Evolutionary conservation across 371 early-diverging fungal genomes (phyloP).

Genomic region (Rhizopus stolonifer): DNA sequence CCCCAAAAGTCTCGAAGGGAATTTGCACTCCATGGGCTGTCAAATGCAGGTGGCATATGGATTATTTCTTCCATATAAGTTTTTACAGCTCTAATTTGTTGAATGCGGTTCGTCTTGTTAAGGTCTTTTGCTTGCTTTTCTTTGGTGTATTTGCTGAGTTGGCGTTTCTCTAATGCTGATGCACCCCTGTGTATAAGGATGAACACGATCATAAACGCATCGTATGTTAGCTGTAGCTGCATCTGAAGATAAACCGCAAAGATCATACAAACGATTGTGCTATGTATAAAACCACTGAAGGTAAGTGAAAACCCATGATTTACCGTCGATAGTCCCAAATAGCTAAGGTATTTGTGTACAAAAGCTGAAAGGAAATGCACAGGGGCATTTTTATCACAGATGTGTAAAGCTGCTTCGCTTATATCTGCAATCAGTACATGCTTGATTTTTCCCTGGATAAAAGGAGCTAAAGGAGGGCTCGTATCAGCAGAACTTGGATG

Average conservation of each 20-base stretch:
- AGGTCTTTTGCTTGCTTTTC: conserved; percentile 11
- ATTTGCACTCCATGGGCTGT: conserved; percentile 36
- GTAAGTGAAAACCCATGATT: conserved; percentile 3
- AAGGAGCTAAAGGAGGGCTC: not conserved
- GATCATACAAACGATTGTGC: conserved; percentile 21
- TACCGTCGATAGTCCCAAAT: conserved; percentile 4
- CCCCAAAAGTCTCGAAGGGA: conserved; percentile 43
- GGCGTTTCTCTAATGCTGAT: conserved; percentile 24
- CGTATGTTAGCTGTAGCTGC: conserved; percentile 35
- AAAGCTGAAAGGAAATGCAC: conserved; percentile 19
- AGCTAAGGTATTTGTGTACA: conserved; percentile 1
- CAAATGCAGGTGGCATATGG: conserved; percentile 35
- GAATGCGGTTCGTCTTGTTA: conserved; percentile 10
- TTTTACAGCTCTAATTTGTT: conserved; percentile 20
- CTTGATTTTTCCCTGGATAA: conserved; percentile 10
- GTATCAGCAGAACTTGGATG: conserved; percentile 2
- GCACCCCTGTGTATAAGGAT: conserved; percentile 8
- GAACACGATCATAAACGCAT: conserved; percentile 18
- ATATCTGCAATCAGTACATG: conserved; percentile 25
- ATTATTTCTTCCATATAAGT: conserved; percentile 30
- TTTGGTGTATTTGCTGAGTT: conserved; percentile 7
- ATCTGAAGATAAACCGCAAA: conserved; percentile 40
- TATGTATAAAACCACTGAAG: conserved; percentile 6
- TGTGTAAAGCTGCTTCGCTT: conserved; percentile 11
- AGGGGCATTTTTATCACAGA: conserved; percentile 15